Evolutionary conservation across 371 early-diverging fungal species (phyloP).

Genomic region (Paraphysoderma sedebokerense): DNA sequence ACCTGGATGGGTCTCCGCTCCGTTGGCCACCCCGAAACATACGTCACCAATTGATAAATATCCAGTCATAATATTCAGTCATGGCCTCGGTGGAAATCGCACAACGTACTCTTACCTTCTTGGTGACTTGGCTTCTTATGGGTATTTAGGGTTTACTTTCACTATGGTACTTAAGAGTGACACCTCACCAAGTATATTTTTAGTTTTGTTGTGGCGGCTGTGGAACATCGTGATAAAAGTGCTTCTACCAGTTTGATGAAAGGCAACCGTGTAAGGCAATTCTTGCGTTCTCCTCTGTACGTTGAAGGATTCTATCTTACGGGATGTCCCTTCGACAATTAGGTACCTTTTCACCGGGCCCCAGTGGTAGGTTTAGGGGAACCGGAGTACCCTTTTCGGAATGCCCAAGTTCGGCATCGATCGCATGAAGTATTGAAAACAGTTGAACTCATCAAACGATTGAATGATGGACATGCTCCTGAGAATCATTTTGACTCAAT

Average conservation of each 20-base stretch:
- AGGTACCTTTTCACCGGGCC: constrained; percentile 1
- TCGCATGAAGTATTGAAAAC: constrained; percentile 16
- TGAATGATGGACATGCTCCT: constrained; percentile 6
- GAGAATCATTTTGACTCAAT: neutral
- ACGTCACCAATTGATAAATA: constrained; percentile 3
- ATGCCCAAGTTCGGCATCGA: constrained; percentile 17
- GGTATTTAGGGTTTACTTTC: constrained; percentile 7
- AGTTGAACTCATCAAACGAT: constrained; percentile 5
- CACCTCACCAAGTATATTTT: neutral
- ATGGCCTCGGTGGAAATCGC: constrained; percentile 27
- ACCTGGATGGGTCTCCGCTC: neutral
- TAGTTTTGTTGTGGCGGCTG: constrained; percentile 21
- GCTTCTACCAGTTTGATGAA: no score
- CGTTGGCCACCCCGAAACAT: neutral
- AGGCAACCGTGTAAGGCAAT: no score
- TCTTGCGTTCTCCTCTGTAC: constrained; percentile 4
- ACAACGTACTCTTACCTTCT: constrained; percentile 23
- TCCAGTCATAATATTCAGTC: constrained; percentile 18
- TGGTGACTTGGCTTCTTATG: constrained; percentile 26
- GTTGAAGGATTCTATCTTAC: constrained; percentile 7
- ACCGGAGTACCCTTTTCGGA: constrained; percentile 10
- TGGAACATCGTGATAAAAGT: constrained; percentile 33
- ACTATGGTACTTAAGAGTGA: neutral
- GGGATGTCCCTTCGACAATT: constrained; percentile 6
- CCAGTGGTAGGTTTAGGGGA: constrained; percentile 3